phyloP scores from a whole-genome alignment of 441 rosid species.

The Euphorbia celastroides region DNA sequence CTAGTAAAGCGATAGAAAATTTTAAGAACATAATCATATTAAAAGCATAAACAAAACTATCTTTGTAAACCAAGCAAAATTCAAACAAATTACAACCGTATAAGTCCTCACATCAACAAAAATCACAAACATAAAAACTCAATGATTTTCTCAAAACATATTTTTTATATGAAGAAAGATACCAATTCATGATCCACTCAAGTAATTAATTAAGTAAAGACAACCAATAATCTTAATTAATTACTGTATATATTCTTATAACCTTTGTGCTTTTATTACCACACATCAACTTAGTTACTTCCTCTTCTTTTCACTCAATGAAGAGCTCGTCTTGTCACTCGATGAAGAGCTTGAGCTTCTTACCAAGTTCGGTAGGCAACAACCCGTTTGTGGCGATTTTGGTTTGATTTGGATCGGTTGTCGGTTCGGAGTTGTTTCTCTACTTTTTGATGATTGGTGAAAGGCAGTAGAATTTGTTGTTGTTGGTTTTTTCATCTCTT shows the following conservation, averaged over 20 bases:
- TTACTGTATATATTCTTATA: not conserved
- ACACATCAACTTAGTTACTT: conserved; percentile 21
- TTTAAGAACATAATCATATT: not conserved
- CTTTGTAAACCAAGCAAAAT: not conserved
- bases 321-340: not conserved
- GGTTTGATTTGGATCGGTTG: conserved; percentile 14
- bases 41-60: not conserved
- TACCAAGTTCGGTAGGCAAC: conserved; percentile 51
- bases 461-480: conserved; percentile 20
- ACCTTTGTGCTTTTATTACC: not conserved
- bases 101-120: not conserved
- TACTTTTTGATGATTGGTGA: conserved; percentile 12
- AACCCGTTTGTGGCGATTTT: conserved; percentile 26
- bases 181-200: conserved; percentile 1
- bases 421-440: conserved; percentile 18
- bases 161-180: not conserved
- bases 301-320: conserved; percentile 35
- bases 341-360: conserved; percentile 34
- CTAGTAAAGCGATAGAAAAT: too few relatives aligned
- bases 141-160: not conserved
- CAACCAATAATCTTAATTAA: not conserved
- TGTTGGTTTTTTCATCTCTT: conserved; percentile 13
- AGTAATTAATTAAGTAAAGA: not conserved
- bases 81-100: not conserved
- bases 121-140: not conserved